Evolutionary conservation across 2,329 filamentous ascomycete genomes (phyloP).

Genomic region (Colletotrichum camelliae): DNA sequence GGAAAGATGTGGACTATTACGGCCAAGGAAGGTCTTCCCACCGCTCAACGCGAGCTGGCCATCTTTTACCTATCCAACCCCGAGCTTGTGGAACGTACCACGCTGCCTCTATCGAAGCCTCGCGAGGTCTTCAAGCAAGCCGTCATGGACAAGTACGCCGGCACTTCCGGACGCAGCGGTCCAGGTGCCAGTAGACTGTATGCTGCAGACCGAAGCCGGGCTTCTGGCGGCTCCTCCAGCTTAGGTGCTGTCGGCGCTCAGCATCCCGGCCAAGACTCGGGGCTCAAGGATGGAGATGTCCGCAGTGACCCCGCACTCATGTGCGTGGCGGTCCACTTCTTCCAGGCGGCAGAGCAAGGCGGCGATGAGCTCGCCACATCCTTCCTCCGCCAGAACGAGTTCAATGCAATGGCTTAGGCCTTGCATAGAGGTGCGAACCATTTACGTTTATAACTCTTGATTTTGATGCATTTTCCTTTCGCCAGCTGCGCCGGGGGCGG

Average conservation of each 20-base stretch:
- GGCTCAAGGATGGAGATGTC: conserved; percentile 51
- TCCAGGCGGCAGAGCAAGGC: conserved; percentile 86
- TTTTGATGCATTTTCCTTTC: neutral
- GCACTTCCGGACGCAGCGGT: conserved; percentile 29
- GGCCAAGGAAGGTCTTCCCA: conserved; percentile 87
- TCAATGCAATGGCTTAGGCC: conserved; percentile 11
- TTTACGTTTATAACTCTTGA: neutral
- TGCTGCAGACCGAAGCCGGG: conserved; percentile 15
- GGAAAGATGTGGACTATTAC: conserved; percentile 91
- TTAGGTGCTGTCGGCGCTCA: conserved; percentile 28
- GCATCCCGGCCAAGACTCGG: conserved; percentile 29
- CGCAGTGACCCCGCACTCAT: conserved; percentile 85
- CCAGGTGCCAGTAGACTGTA: conserved; percentile 25
- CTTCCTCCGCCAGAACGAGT: conserved; percentile 74
- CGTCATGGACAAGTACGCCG: conserved; percentile 74
- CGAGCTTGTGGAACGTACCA: conserved; percentile 80
- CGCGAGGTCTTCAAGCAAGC: conserved; percentile 90
- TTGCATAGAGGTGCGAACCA: neutral
- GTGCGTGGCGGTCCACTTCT: conserved; percentile 97
- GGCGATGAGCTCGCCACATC: conserved; percentile 85
- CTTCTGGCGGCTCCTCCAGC: conserved; percentile 16
- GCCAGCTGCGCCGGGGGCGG: neutral
- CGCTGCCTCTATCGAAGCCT: conserved; percentile 82
- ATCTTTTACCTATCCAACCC: conserved; percentile 94
- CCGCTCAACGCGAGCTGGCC: conserved; percentile 90